phyloP scores from a whole-genome alignment of 2,329 filamentous ascomycete species.

The Blastomyces parvus region DNA sequence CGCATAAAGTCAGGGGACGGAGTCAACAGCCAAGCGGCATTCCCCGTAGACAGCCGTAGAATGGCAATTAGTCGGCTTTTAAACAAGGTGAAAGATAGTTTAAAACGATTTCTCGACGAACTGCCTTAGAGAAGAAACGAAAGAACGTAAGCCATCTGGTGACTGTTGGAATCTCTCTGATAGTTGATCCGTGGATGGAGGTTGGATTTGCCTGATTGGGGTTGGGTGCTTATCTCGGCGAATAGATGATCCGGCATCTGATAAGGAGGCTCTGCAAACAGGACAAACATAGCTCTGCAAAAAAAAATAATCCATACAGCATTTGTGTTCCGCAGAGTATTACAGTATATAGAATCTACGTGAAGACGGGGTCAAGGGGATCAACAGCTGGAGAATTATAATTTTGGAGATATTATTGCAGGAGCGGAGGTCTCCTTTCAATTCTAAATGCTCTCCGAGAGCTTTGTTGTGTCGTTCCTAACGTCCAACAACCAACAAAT shows the following conservation, averaged over 20 bases:
- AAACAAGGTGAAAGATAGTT: background rate
- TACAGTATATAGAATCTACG: background rate
- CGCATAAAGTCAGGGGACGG: background rate
- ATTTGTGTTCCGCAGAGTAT: too few species aligned
- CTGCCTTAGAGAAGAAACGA: background rate
- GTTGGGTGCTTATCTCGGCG: conserved; percentile 4
- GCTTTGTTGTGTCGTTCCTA: conserved; percentile 38
- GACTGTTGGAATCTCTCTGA: background rate
- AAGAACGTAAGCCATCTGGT: background rate
- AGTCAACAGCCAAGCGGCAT: background rate
- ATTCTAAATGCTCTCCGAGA: conserved; percentile 40
- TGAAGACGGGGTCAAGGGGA: background rate
- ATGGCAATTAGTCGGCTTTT: background rate
- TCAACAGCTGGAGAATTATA: background rate
- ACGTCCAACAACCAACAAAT: conserved; percentile 28
- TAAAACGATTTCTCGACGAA: background rate
- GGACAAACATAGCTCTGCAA: background rate
- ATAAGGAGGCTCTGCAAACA: conserved; percentile 1
- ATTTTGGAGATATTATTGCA: background rate
- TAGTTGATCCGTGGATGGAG: too few species aligned
- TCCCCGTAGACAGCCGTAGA: background rate
- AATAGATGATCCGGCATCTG: conserved; percentile 3
- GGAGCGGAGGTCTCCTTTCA: conserved; percentile 9
- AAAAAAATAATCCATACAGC: background rate
- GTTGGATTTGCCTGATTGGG: background rate